Conservation (phyloP, 768 basidiomycete genomes). For the Leucosporidium creatinivorum region DNA sequence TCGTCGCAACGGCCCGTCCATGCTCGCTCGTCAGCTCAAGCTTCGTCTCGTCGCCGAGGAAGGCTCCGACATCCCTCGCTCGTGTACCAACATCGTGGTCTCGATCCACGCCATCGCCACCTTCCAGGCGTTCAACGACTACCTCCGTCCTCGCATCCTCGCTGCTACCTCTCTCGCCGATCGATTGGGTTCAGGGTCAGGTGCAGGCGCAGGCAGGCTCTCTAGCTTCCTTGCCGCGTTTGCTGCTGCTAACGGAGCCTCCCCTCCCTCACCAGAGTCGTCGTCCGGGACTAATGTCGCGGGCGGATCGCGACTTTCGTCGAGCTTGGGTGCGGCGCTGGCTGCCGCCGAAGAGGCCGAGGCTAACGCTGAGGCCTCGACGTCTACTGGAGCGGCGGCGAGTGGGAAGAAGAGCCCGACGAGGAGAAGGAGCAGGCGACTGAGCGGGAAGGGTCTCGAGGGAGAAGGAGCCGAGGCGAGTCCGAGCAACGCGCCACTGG, state of each 20-base stretch:
- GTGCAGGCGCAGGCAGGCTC: constrained; percentile 47
- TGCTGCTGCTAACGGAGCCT: constrained; percentile 42
- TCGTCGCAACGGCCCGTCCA: constrained; percentile 69
- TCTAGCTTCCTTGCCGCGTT: constrained; percentile 88
- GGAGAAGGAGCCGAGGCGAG: neutral
- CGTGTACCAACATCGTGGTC: constrained; percentile 71
- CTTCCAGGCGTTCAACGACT: constrained; percentile 93
- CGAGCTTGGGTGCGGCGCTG: neutral
- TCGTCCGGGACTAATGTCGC: neutral
- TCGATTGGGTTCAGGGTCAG: constrained; percentile 28
- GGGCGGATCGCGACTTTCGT: neutral
- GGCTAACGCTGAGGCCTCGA: neutral
- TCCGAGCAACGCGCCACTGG: neutral
- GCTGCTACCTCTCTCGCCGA: constrained; percentile 44
- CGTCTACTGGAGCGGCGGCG: constrained; percentile 21
- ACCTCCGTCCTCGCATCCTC: constrained; percentile 80
- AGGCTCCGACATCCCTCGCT: constrained; percentile 78
- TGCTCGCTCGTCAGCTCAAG: constrained; percentile 85
- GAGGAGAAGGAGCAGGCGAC: constrained; percentile 21
- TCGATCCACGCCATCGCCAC: constrained; percentile 98
- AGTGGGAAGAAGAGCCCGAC: neutral
- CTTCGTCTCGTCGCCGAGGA: constrained; percentile 83
- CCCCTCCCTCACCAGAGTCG: constrained; percentile 4
- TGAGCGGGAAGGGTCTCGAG: constrained; percentile 26
- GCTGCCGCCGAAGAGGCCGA: neutral